Evolutionary conservation across 176 grass and related monocot species (phyloP), one percentile per base, ranked within the genome.

Genomic region (Aegilops speltoides): DNA sequence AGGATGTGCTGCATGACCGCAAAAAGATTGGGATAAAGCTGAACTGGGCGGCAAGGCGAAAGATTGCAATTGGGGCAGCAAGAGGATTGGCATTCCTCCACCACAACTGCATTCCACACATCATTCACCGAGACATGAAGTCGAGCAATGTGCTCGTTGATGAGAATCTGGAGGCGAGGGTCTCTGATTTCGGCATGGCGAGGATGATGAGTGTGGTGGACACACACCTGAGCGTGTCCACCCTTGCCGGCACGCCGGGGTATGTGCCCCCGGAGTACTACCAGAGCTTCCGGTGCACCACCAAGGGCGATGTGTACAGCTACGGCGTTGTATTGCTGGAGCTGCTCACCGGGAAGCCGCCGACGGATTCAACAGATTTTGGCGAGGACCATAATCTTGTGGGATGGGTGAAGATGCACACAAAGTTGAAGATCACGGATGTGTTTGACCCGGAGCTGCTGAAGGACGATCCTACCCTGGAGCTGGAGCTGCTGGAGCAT

Each of bases 121-220:
- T 99, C 57, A 99, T 99, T 64, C 97, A 99, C 71, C 77, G 97
- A 29, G 97, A 99, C 79, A 99, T 99, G 97, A 99, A 99, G 76
- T 99, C 97, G 0, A 96, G 93, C 84, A 99, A 99, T 79, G 97
- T 99, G 33, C 90, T 99, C 22, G 73, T 99, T 11, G 97, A 99
- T 84, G 97, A 99, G 61, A 52, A 88, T 29, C 61, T 96, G 28
- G 97, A 99, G 79, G 97, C 97, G 15, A 91, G 92, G 83, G 97
- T 99, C 57, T 96, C 97, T 14, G 97, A 99, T 87, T 99, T 99
- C 17, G 97, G 97, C 28, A 99, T 99, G 97, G 97, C 97, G 0
- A 85, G 97, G 80, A 65, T 83, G 69, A 87, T 99, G 94, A 96
- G 61, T 6, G 89, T 91, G 45, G 88, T 91, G 73, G 97, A 99